Evolutionary conservation across 805 yeast species (phyloP).

Genomic region (Candida easanensis): DNA sequence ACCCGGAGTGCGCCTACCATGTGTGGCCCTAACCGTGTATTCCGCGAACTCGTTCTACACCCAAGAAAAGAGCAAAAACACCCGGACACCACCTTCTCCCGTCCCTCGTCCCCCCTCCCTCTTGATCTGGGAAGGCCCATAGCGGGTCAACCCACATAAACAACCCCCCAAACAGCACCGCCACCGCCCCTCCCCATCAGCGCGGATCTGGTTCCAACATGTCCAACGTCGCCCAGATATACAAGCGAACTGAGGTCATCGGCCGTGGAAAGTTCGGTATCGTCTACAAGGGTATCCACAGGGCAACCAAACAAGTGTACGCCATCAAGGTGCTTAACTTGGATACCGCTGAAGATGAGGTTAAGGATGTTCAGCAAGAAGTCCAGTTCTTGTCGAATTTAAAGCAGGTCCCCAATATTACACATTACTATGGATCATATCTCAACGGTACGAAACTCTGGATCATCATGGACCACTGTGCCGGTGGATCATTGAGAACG

Average conservation of each 20-base stretch:
- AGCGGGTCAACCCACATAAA: no score
- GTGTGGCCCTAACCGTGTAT: no score
- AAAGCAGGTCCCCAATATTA: slow-evolving; percentile 85
- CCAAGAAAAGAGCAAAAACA: no score
- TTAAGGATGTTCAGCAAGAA: slow-evolving; percentile 91
- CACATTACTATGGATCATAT: slow-evolving; percentile 87
- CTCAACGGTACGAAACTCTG: slow-evolving; percentile 87
- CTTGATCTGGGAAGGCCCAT: neutral
- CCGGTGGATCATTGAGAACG: slow-evolving; percentile 84
- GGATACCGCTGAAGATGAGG: slow-evolving; percentile 93
- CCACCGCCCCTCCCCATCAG: neutral
- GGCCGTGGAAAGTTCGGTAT: slow-evolving; percentile 98
- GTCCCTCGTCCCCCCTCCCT: neutral
- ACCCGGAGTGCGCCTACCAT: no score
- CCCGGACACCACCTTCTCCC: neutral
- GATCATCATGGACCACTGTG: slow-evolving; percentile 97
- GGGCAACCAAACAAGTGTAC: slow-evolving; percentile 69
- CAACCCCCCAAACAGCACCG: neutral
- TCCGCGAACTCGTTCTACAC: no score
- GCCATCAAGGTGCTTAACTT: slow-evolving; percentile 92
- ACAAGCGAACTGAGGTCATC: slow-evolving; percentile 82
- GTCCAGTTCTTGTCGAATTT: slow-evolving; percentile 81
- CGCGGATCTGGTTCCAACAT: slow-evolving; percentile 5
- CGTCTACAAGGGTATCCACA: slow-evolving; percentile 82
- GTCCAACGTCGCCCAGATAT: slow-evolving; percentile 37